phyloP scores from a whole-genome alignment of 805 yeast species.

The Candida koratica region DNA sequence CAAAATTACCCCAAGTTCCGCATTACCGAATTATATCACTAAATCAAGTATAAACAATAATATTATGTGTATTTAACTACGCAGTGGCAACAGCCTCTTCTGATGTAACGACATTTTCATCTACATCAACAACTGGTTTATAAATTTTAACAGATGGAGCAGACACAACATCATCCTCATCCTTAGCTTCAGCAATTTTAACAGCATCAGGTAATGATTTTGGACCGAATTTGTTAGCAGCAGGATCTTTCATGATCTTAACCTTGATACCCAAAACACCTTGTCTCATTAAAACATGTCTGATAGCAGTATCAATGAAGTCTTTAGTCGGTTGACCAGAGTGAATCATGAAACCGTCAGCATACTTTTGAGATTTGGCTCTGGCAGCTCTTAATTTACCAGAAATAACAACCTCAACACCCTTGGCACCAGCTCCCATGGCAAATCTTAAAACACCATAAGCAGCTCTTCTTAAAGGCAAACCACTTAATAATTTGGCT shows the following conservation, averaged over 20 bases:
- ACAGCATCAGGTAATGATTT: conserved; percentile 93
- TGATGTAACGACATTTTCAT: conserved; percentile 33
- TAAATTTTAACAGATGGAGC: conserved; percentile 82
- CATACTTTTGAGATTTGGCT: conserved; percentile 99
- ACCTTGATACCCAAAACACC: conserved; percentile 99
- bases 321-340: conserved; percentile 99
- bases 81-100: conserved; percentile 36
- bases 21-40: too few species aligned
- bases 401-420: conserved; percentile 99
- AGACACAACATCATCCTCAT: conserved; percentile 69
- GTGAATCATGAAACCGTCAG: conserved; percentile 99
- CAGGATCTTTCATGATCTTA: conserved; percentile 99
- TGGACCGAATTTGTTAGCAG: conserved; percentile 79
- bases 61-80: conserved; percentile 8
- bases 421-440: conserved; percentile 99
- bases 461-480: conserved; percentile 99
- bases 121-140: conserved; percentile 43
- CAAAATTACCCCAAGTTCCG: too few species aligned
- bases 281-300: conserved; percentile 99
- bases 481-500: conserved; percentile 96
- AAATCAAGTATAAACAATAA: too few species aligned
- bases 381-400: conserved; percentile 99
- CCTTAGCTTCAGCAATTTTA: conserved; percentile 90
- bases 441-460: conserved; percentile 99
- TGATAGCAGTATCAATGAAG: conserved; percentile 97